phyloP scores from a whole-genome alignment of 495 filamentous ascomycete genomes.

The Darksidea phi region DNA sequence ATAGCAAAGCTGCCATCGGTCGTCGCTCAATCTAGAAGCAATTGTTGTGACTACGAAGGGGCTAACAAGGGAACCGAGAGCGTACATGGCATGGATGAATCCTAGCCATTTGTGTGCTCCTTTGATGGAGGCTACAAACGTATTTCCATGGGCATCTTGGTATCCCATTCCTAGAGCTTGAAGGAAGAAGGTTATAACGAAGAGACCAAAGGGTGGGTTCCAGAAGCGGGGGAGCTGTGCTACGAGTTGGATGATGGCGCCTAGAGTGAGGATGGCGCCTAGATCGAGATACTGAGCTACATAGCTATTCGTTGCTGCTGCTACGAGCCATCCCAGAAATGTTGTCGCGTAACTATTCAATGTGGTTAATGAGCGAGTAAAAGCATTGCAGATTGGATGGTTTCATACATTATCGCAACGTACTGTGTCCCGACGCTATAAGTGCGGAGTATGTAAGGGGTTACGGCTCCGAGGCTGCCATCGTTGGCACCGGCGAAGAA shows the following conservation, averaged over 20 bases:
- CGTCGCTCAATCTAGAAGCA: constrained; percentile 27
- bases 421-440: constrained; percentile 52
- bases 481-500: constrained; percentile 57
- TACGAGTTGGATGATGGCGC: constrained; percentile 49
- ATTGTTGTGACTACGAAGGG: constrained; percentile 54
- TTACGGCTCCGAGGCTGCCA: constrained; percentile 54
- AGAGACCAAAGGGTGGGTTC: constrained; percentile 51
- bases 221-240: constrained; percentile 52
- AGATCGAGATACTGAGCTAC: constrained; percentile 47
- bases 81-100: constrained; percentile 58
- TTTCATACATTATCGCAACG: constrained; percentile 44
- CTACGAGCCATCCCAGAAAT: constrained; percentile 49
- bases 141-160: constrained; percentile 56
- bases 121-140: constrained; percentile 47
- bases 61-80: constrained; percentile 51
- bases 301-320: constrained; percentile 51
- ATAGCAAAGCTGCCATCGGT: constrained; percentile 50
- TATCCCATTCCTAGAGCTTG: constrained; percentile 53
- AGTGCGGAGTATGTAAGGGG: constrained; percentile 54
- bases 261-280: constrained; percentile 51
- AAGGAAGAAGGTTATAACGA: constrained; percentile 51
- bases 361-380: too few species aligned
- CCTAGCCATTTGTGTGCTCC: constrained; percentile 57
- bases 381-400: too few species aligned
- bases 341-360: constrained; percentile 27